These are phyloP conservation scores for Perkinsus chesapeaki DNA, from an alignment of 169 alveolate species.

Conservation along the genomic window DNA sequence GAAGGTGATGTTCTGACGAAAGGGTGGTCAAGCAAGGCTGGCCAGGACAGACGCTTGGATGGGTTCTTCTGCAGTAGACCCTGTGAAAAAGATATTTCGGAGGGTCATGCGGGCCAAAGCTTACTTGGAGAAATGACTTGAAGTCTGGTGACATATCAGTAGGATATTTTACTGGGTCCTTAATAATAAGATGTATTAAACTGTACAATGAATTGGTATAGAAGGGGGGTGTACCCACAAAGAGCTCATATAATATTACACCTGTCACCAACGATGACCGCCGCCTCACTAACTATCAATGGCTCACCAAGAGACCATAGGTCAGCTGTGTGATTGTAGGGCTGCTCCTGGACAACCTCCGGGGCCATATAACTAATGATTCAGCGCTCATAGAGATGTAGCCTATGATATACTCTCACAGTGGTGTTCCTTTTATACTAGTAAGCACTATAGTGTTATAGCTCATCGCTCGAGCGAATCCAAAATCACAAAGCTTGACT, in stretches of 20 bases:
- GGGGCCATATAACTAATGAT: conserved; percentile 83
- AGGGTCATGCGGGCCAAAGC: neutral
- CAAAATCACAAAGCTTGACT: conserved; percentile 78
- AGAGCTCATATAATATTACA: conserved; percentile 76
- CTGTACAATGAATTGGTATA: conserved; percentile 71
- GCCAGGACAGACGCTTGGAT: conserved; percentile 75
- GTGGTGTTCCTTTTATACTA: conserved; percentile 68
- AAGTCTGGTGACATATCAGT: conserved; percentile 56
- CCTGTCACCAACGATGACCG: conserved; percentile 41
- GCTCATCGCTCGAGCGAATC: conserved; percentile 81
- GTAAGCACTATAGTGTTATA: conserved; percentile 71
- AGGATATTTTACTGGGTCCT: conserved; percentile 79
- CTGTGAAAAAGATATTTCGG: conserved; percentile 1
- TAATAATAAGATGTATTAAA: conserved; percentile 65
- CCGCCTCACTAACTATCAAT: neutral
- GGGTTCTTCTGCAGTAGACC: conserved; percentile 77
- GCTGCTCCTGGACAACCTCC: conserved; percentile 75
- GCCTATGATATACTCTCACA: neutral
- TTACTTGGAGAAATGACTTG: neutral
- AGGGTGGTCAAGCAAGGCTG: conserved; percentile 69
- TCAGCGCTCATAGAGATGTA: neutral
- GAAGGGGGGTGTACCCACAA: conserved; percentile 84
- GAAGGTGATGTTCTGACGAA: conserved; percentile 55
- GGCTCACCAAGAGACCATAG: conserved; percentile 61
- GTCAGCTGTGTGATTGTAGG: conserved; percentile 82